Base-by-base conservation (phyloP, 2,329 filamentous ascomycete genomes). In the Nannizziopsis arthrosporioides region DNA sequence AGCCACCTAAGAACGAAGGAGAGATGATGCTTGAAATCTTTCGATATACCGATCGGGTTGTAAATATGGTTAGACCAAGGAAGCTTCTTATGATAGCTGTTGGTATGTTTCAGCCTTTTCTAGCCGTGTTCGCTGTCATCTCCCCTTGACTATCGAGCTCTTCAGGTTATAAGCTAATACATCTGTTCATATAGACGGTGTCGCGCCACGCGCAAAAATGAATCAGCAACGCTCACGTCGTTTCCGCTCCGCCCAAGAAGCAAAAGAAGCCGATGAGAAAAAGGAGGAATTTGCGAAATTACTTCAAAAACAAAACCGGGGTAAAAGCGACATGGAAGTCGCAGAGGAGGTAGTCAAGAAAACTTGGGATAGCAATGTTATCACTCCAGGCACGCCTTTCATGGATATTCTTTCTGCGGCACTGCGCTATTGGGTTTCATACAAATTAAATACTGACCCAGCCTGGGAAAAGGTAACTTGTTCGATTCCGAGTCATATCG, bases 21-120 rank as follows among this genome's bases (percentile, higher is more conserved):
- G 92, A 96, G 70, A 98, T 98, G 92, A 98, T 98, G 92, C 66
- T 95, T 59, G 93, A 93, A 62, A 82, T 98, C 53, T 98, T 98
- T 74, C 86, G 84, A 63, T 98, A 98, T 68, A 98, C 92, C n/a
- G 89, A 98, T 63, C 84, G 92, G 51, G 89, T 98, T 18, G 86
- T 98, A 56, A 95, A 94, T 65, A 98, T 98, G 90, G 90, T 94
- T 55, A 85, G 92, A 52, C 92, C 92, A 8, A 81, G 92, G 58
- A 96, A 95, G 70, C 72, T 98, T 42, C 77, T 98, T 48, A 92
- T 96, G 85, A 95, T 98, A 62, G 92, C 92, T 60, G 89, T 98
- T 64, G 85, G 84, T 89, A 63, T 54, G 55, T 59, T 14, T 38
- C 50, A 37, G 46, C 27, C 39, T 54, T 55, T 59, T 14, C 37